Percentiles rank a stretch among this genome's conserved stretches.
phyloP scores from a whole-genome alignment of 805 yeast genomes.

The Clavispora asparagi region DNA sequence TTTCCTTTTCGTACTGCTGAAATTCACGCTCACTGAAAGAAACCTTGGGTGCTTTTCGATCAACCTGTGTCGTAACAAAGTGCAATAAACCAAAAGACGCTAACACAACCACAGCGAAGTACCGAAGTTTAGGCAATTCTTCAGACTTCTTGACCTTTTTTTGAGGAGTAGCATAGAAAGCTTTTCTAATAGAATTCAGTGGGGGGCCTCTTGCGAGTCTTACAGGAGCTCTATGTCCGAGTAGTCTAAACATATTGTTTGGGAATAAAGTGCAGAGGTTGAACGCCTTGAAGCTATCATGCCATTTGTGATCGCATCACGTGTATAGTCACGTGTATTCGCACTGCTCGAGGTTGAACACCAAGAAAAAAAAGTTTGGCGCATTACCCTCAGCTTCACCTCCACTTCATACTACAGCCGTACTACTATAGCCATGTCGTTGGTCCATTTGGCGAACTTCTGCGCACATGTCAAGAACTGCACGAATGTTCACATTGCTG shows the following conservation, averaged over 20 bases:
- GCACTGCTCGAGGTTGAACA: neutral
- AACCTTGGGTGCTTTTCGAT: conserved; percentile 29
- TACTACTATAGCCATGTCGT: conserved; percentile 55
- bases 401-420: neutral
- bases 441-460: conserved; percentile 75
- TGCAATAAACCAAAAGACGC: conserved; percentile 29
- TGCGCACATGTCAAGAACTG: conserved; percentile 91
- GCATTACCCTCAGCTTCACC: neutral
- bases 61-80: conserved; percentile 25
- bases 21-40: conserved; percentile 48
- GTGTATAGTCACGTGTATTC: neutral
- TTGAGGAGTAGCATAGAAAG: neutral
- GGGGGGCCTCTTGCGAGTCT: neutral
- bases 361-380: neutral
- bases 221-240: neutral
- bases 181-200: neutral
- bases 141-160: conserved; percentile 5
- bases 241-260: neutral
- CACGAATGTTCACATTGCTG: conserved; percentile 62
- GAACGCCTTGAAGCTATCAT: too few relatives aligned
- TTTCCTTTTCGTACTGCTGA: conserved; percentile 41
- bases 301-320: neutral
- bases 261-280: too few relatives aligned
- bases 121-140: conserved; percentile 28
- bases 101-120: conserved; percentile 30